Percentiles rank a stretch among this genome's conserved stretches.
These are phyloP conservation scores for Diaporthe australafricana DNA, from an alignment of 2,329 filamentous ascomycete species.

Conservation along the genomic window DNA sequence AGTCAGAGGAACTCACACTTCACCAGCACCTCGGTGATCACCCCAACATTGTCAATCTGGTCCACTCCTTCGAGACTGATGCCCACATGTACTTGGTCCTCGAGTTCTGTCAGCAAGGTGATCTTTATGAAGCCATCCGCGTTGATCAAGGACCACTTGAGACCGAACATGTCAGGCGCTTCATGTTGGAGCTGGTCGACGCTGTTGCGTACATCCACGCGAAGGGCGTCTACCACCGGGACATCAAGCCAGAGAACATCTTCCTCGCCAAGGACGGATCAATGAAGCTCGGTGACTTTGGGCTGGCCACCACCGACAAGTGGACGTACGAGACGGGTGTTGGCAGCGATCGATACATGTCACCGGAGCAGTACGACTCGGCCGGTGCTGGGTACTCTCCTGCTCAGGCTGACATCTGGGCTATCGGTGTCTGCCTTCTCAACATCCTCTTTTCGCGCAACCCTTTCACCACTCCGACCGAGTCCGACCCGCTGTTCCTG, in stretches of 20 bases:
- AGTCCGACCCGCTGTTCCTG: conserved; percentile 90
- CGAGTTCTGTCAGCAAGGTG: conserved; percentile 94
- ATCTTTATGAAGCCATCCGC: conserved; percentile 97
- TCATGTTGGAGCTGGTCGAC: conserved; percentile 94
- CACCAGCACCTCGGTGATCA: conserved; percentile 84
- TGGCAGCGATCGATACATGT: conserved; percentile 99
- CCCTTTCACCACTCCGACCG: conserved; percentile 90
- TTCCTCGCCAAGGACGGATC: conserved; percentile 87
- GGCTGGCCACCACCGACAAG: conserved; percentile 86
- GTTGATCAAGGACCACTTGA: conserved; percentile 87
- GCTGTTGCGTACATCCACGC: conserved; percentile 91
- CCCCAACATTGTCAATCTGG: conserved; percentile 91
- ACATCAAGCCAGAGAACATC: conserved; percentile 99
- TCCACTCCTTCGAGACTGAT: conserved; percentile 92
- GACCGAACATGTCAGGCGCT: conserved; percentile 95
- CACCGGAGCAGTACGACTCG: conserved; percentile 96
- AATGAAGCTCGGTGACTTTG: conserved; percentile 98
- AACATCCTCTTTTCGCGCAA: conserved; percentile 98
- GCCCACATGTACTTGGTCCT: conserved; percentile 92
- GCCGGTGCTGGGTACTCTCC: conserved; percentile 89
- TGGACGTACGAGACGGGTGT: conserved; percentile 96
- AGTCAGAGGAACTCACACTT: conserved; percentile 82
- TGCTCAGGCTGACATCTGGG: conserved; percentile 95
- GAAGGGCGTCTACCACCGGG: conserved; percentile 93
- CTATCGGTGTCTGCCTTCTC: conserved; percentile 93